Evolutionary conservation across 2,329 filamentous ascomycete species (phyloP).

Genomic region (Chaetomium olivaceum): DNA sequence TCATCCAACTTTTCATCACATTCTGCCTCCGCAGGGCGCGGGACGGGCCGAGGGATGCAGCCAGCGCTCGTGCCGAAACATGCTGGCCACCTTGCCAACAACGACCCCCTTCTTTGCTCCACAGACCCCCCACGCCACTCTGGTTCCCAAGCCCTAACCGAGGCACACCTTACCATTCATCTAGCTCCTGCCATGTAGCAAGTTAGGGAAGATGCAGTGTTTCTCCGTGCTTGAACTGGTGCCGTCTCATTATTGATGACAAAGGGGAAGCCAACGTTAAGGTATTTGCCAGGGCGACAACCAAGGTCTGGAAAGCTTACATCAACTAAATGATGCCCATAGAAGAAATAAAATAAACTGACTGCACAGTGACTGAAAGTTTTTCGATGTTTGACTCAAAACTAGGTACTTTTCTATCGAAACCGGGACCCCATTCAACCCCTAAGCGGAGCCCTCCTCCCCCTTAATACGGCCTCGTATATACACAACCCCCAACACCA

Average conservation of each 20-base stretch:
- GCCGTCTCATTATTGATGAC: too few relatives aligned
- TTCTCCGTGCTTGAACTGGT: background rate
- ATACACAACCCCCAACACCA: background rate
- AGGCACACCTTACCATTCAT: background rate
- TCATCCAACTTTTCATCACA: background rate
- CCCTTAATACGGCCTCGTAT: too few relatives aligned
- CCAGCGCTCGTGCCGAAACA: background rate
- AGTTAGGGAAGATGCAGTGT: background rate
- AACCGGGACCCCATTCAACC: too few relatives aligned
- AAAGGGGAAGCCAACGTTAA: background rate
- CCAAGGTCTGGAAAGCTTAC: background rate
- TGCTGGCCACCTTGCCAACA: background rate
- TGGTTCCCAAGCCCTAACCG: background rate
- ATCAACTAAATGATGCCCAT: background rate
- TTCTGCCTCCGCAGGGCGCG: background rate
- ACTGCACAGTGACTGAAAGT: background rate
- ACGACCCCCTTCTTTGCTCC: background rate
- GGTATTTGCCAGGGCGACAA: background rate
- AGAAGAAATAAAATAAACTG: background rate
- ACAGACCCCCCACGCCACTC: background rate
- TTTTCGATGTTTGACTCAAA: too few relatives aligned
- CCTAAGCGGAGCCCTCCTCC: too few relatives aligned
- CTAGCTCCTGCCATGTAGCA: background rate
- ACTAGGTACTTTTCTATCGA: too few relatives aligned
- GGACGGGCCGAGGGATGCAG: background rate